A percentile compares a stretch with the other conserved stretches of the same genome.
Conservation (phyloP, 225 moss, liverwort and hornwort species). For the Bryoerythrophyllum caledonicum region DNA sequence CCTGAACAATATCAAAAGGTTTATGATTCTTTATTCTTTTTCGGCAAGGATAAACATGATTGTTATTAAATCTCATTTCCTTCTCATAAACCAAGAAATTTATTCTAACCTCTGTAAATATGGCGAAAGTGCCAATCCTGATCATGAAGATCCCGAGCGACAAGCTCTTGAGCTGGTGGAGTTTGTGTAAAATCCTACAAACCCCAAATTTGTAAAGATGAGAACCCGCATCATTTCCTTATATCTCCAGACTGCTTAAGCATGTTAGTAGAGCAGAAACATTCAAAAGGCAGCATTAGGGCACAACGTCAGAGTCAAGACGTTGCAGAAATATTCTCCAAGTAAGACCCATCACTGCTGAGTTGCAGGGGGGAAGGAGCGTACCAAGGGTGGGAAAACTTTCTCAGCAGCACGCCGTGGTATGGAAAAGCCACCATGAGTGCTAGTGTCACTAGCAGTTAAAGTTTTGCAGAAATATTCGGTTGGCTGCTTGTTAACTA, state of each 20-base stretch:
- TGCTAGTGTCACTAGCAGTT: conserved; percentile 67
- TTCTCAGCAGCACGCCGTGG: conserved; percentile 66
- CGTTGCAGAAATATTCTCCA: conserved; percentile 6
- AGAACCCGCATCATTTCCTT: conserved; percentile 11
- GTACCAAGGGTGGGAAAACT: conserved; percentile 58
- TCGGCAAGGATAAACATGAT: conserved; percentile 4
- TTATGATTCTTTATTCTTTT: background rate
- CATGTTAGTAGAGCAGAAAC: conserved; percentile 5
- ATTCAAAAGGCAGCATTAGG: background rate
- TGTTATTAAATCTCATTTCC: conserved; percentile 2
- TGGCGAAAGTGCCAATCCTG: conserved; percentile 71
- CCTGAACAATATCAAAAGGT: conserved; percentile 38
- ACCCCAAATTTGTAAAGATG: conserved; percentile 13
- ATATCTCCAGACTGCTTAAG: conserved; percentile 14
- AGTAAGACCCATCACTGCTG: conserved; percentile 2
- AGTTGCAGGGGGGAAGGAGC: conserved; percentile 16
- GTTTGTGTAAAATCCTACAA: conserved; percentile 59
- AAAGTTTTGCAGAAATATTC: conserved; percentile 65
- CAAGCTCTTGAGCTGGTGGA: conserved; percentile 69
- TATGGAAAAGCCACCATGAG: conserved; percentile 67
- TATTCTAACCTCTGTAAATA: conserved; percentile 54
- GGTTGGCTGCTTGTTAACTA: conserved; percentile 49
- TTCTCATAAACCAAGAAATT: conserved; percentile 19
- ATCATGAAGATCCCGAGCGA: conserved; percentile 65
- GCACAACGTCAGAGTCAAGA: background rate